Conservation (phyloP, 495 filamentous ascomycete species). For the Aspergillus indologenus region DNA sequence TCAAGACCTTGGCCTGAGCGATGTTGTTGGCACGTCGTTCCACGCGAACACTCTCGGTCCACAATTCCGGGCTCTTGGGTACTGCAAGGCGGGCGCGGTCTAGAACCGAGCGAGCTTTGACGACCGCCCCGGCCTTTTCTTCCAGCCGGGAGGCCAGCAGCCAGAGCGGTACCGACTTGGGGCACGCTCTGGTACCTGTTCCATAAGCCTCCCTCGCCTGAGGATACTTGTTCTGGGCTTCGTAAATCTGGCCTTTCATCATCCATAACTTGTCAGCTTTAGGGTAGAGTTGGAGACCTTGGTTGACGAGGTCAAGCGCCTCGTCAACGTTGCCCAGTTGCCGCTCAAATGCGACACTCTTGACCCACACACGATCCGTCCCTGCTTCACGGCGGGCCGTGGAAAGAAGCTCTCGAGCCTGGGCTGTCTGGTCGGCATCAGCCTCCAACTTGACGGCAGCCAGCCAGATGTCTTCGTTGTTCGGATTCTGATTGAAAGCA, state of each 20-base stretch:
- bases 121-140: conserved; percentile 76
- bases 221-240: conserved; percentile 67
- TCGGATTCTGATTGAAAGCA: conserved; percentile 89
- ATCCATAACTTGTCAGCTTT: conserved; percentile 88
- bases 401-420: conserved; percentile 75
- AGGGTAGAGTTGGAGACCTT: conserved; percentile 86
- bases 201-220: conserved; percentile 90
- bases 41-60: conserved; percentile 87
- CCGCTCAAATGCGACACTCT: conserved; percentile 87
- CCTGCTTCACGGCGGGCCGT: conserved; percentile 81
- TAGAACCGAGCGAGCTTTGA: conserved; percentile 89
- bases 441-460: conserved; percentile 93
- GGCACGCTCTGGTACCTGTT: conserved; percentile 81
- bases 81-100: conserved; percentile 84
- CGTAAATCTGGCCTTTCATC: conserved; percentile 98
- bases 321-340: conserved; percentile 74
- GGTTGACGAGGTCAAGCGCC: conserved; percentile 80
- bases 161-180: conserved; percentile 82
- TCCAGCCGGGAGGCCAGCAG: conserved; percentile 83
- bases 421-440: conserved; percentile 72
- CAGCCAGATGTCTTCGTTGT: conserved; percentile 96
- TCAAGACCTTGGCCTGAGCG: conserved; percentile 78
- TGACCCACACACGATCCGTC: conserved; percentile 95
- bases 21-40: conserved; percentile 86
- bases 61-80: conserved; percentile 80